A percentile compares a stretch with the other conserved stretches of the same genome.
Evolutionary conservation across 2,329 filamentous ascomycete genomes (phyloP).

Genomic region (Trichothecium roseum): DNA sequence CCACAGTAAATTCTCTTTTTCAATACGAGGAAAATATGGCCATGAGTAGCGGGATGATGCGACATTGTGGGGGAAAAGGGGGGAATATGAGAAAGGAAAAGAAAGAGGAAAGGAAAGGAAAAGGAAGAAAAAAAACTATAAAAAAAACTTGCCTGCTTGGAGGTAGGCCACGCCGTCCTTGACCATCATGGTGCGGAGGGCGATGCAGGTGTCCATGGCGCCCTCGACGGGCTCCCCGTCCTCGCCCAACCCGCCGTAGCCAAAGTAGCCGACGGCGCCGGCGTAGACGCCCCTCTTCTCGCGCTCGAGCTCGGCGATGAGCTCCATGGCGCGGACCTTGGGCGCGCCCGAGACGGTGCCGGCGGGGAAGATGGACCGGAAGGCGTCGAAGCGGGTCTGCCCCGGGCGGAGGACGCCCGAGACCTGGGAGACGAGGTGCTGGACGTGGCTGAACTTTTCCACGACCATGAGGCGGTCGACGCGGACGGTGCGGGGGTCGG

Average conservation of each 20-base stretch:
- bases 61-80: no score
- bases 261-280: slow-evolving; percentile 93
- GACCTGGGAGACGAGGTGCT: slow-evolving; percentile 93
- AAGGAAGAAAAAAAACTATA: no score
- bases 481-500: slow-evolving; percentile 77
- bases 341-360: slow-evolving; percentile 93
- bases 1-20: background rate
- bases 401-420: slow-evolving; percentile 76
- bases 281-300: slow-evolving; percentile 96
- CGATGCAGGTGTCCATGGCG: slow-evolving; percentile 80
- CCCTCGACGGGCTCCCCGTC: slow-evolving; percentile 59
- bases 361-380: slow-evolving; percentile 92
- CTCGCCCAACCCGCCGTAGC: slow-evolving; percentile 63
- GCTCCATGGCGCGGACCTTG: slow-evolving; percentile 93
- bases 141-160: slow-evolving; percentile 50
- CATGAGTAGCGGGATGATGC: no score
- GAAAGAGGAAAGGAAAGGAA: background rate
- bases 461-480: slow-evolving; percentile 94
- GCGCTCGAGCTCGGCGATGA: slow-evolving; percentile 86
- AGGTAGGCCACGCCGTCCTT: slow-evolving; percentile 89
- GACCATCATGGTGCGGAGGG: slow-evolving; percentile 83
- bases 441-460: slow-evolving; percentile 91
- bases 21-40: background rate
- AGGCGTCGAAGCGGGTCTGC: slow-evolving; percentile 88
- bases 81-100: no score